Conservation (phyloP, 441 rosid species). For the Hura crepitans region DNA sequence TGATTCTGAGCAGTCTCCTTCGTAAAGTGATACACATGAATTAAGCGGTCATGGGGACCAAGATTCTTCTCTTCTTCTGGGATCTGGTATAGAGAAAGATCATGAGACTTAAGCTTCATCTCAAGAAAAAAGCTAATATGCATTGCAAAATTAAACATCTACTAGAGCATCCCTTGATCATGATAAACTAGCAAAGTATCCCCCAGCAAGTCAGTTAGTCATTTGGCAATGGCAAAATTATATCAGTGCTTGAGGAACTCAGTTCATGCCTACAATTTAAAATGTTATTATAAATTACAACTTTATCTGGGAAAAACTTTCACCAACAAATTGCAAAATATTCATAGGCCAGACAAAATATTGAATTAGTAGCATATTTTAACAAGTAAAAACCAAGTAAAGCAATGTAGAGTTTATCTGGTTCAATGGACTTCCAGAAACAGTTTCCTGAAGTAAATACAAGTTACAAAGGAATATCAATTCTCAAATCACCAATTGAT, state of each 20-base stretch:
- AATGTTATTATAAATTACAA: too few species aligned
- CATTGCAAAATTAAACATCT: neutral
- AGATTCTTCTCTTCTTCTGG: constrained; percentile 96
- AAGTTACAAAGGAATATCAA: neutral
- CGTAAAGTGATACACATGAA: constrained; percentile 87
- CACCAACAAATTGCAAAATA: neutral
- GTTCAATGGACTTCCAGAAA: neutral
- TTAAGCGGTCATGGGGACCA: constrained; percentile 77
- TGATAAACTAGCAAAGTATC: too few species aligned
- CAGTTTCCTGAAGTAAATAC: neutral
- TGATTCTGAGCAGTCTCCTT: constrained; percentile 80
- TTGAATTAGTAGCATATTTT: too few species aligned
- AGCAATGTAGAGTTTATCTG: too few species aligned
- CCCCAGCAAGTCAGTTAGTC: too few species aligned
- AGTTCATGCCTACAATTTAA: neutral
- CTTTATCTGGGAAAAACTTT: neutral
- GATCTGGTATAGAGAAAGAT: constrained; percentile 43
- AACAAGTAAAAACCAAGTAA: too few species aligned
- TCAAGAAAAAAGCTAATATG: neutral
- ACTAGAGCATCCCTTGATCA: too few species aligned
- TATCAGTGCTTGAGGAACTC: too few species aligned
- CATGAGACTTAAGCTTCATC: constrained; percentile 14
- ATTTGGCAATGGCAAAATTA: too few species aligned
- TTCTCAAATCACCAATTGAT: neutral
- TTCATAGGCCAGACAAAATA: neutral